phyloP scores from a whole-genome alignment of 495 filamentous ascomycete species.

The Penicillium alfredii region DNA sequence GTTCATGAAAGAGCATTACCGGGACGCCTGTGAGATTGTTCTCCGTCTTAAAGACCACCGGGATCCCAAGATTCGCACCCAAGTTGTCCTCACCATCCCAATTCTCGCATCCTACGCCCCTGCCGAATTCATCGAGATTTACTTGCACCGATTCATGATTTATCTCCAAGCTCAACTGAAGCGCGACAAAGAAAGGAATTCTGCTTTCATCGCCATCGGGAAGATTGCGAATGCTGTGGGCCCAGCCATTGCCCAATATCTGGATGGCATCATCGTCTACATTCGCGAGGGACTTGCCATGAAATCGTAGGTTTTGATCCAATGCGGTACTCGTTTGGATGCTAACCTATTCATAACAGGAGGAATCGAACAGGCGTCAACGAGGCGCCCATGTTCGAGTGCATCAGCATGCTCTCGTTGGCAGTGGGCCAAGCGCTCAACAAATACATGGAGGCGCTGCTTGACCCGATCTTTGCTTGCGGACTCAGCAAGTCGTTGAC shows the following conservation, averaged over 20 bases:
- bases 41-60: slow-evolving; percentile 85
- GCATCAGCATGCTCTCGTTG: slow-evolving; percentile 91
- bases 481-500: slow-evolving; percentile 87
- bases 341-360: neutral
- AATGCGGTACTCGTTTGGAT: too few relatives aligned
- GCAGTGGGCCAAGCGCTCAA: slow-evolving; percentile 94
- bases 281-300: slow-evolving; percentile 84
- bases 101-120: slow-evolving; percentile 90
- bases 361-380: slow-evolving; percentile 66
- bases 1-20: slow-evolving; percentile 93
- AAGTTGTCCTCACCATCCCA: slow-evolving; percentile 84
- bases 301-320: slow-evolving; percentile 53
- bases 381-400: slow-evolving; percentile 91
- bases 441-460: slow-evolving; percentile 93
- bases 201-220: slow-evolving; percentile 91
- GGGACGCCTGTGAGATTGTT: slow-evolving; percentile 84
- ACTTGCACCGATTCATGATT: slow-evolving; percentile 94
- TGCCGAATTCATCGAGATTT: slow-evolving; percentile 70
- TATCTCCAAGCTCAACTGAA: slow-evolving; percentile 94
- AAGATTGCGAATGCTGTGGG: slow-evolving; percentile 94
- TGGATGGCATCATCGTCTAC: slow-evolving; percentile 87
- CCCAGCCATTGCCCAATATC: slow-evolving; percentile 86
- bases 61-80: slow-evolving; percentile 77
- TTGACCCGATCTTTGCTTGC: slow-evolving; percentile 96
- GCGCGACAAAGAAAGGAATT: slow-evolving; percentile 85